Evolutionary conservation across 495 filamentous ascomycete species (phyloP).

Genomic region (Tuber magnatum): DNA sequence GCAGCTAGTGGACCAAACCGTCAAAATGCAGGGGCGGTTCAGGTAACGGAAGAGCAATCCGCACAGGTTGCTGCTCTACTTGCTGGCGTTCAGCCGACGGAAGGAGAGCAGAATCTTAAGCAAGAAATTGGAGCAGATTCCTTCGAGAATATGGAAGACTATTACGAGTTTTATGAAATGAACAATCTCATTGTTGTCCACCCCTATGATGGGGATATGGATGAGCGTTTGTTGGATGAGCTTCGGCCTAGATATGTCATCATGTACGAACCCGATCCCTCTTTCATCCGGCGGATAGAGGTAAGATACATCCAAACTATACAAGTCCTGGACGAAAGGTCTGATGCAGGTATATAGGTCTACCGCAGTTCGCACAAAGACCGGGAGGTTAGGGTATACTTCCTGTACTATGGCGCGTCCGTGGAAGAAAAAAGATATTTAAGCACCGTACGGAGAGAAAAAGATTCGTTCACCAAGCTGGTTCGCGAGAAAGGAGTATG

Average conservation of each 20-base stretch:
- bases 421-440: conserved; percentile 96
- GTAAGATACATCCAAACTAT: conserved; percentile 17
- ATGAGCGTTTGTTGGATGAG: conserved; percentile 92
- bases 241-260: conserved; percentile 87
- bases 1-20: conserved; percentile 52
- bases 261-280: conserved; percentile 97
- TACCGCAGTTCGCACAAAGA: conserved; percentile 90
- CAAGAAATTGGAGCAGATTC: conserved; percentile 73
- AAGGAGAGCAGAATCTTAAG: conserved; percentile 56
- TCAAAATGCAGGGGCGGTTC: conserved; percentile 59
- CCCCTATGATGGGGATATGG: conserved; percentile 89
- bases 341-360: conserved; percentile 47
- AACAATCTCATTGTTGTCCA: conserved; percentile 80
- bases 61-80: conserved; percentile 62
- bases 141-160: conserved; percentile 81
- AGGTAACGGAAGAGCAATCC: conserved; percentile 72
- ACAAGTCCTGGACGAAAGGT: not conserved
- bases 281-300: conserved; percentile 89
- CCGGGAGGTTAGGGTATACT: conserved; percentile 83
- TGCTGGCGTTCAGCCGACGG: conserved; percentile 60
- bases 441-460: conserved; percentile 78
- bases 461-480: conserved; percentile 86
- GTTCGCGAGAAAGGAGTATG: conserved; percentile 79
- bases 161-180: conserved; percentile 89
- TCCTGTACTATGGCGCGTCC: conserved; percentile 88